phyloP scores from a whole-genome alignment of 176 grass and related monocot species.

The Hordeum marinum region DNA sequence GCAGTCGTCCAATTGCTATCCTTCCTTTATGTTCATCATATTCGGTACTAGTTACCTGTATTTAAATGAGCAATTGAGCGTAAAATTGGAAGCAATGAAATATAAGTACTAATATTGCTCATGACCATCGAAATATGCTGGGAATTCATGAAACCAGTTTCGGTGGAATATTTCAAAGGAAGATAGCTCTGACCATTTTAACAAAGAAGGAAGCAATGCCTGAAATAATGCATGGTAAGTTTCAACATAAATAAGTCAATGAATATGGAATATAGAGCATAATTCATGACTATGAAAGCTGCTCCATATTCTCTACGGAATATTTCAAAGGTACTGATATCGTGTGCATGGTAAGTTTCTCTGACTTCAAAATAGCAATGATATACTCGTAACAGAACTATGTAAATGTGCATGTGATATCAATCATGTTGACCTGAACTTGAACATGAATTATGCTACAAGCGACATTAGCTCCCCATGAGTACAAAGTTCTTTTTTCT shows the following conservation, averaged over 20 bases:
- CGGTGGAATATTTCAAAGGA: neutral
- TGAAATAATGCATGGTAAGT: neutral
- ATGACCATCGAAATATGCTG: neutral
- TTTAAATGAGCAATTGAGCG: conserved; percentile 22
- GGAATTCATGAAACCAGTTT: neutral
- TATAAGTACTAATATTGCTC: neutral
- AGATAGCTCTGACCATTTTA: neutral
- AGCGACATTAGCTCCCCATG: neutral
- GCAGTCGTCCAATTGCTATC: conserved; percentile 94
- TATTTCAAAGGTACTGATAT: neutral
- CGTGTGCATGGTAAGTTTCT: neutral
- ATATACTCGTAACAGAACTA: neutral
- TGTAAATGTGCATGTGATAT: neutral
- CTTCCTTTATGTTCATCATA: conserved; percentile 99
- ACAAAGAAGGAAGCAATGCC: neutral
- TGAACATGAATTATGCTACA: neutral
- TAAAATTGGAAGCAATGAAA: neutral
- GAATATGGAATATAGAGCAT: neutral
- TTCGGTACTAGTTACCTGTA: conserved; percentile 89
- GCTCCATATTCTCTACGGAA: neutral
- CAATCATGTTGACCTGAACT: neutral
- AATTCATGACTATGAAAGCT: neutral
- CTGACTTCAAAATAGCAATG: neutral
- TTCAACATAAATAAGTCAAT: neutral
- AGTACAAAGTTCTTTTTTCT: neutral